A percentile compares a stretch with the other conserved stretches of the same genome.
Evolutionary conservation across 2,329 filamentous ascomycete genomes (phyloP).

Genomic region (Epichloe elymi): DNA sequence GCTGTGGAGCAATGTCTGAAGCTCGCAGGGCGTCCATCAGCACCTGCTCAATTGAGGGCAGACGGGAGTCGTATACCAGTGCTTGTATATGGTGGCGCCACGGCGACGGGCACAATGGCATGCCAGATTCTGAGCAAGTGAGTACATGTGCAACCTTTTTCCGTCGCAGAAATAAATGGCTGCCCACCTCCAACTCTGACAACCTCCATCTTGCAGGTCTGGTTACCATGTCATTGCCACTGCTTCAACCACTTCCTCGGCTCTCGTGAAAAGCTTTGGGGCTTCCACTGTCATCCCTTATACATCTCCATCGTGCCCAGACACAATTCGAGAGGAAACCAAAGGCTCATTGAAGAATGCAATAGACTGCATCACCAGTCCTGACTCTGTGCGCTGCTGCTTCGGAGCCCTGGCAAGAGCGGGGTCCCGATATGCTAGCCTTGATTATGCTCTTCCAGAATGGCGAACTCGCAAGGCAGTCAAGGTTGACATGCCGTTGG

Average conservation of each 20-base stretch:
- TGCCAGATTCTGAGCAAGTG: constrained; percentile 15
- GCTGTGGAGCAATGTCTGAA: constrained; percentile 7
- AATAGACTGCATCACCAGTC: neutral
- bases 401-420: neutral
- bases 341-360: neutral
- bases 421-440: neutral
- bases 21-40: constrained; percentile 4
- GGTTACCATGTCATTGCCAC: constrained; percentile 1
- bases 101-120: constrained; percentile 17
- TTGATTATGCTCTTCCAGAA: neutral
- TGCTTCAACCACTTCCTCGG: neutral
- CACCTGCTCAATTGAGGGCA: neutral
- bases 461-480: constrained; percentile 27
- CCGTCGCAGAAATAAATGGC: too few relatives aligned
- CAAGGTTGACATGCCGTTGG: constrained; percentile 38
- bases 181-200: neutral
- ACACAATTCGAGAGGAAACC: neutral
- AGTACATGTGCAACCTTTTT: neutral
- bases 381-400: neutral
- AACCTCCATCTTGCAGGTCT: neutral
- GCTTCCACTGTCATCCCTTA: neutral
- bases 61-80: constrained; percentile 9
- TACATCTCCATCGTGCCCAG: neutral
- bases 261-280: neutral
- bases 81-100: constrained; percentile 17